Conservation (phyloP, 1,284 basidiomycete genomes). For the Stereum hirsutum region DNA sequence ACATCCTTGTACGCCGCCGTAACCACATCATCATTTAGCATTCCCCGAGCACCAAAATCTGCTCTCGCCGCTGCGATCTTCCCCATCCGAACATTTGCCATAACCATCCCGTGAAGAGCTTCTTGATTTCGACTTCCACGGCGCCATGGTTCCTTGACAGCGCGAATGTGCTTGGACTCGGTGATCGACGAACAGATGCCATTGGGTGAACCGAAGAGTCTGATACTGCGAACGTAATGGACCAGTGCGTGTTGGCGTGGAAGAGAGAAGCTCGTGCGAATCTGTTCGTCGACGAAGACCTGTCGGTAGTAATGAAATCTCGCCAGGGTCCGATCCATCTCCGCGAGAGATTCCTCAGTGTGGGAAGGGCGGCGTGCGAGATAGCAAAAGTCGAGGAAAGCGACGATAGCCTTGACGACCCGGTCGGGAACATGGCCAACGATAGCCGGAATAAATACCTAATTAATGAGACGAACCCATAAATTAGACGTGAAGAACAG, state of each 20-base stretch:
- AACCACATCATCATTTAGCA: neutral
- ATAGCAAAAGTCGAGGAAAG: conserved; percentile 16
- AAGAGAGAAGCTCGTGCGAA: conserved; percentile 10
- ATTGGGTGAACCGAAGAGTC: conserved; percentile 12
- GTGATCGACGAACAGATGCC: conserved; percentile 18
- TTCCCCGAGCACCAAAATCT: neutral
- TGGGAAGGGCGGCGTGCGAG: conserved; percentile 4
- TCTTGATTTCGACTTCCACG: conserved; percentile 14
- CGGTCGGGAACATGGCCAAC: conserved; percentile 8
- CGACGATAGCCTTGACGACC: conserved; percentile 8
- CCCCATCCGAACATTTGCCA: too few species aligned
- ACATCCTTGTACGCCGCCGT: neutral
- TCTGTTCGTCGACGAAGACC: conserved; percentile 10
- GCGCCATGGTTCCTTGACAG: conserved; percentile 17
- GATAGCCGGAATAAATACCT: conserved; percentile 12
- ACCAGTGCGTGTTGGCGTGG: conserved; percentile 13
- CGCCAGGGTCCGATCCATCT: conserved; percentile 7
- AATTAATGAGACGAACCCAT: conserved; percentile 11
- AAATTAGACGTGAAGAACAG: neutral
- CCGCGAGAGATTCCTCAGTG: neutral
- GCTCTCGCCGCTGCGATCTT: neutral
- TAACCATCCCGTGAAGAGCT: too few species aligned
- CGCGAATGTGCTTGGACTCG: conserved; percentile 17
- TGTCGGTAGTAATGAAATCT: conserved; percentile 7
- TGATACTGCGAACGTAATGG: conserved; percentile 9